These are phyloP conservation scores for Candida pini DNA, from an alignment of 805 yeast genomes.

Conservation along the genomic window DNA sequence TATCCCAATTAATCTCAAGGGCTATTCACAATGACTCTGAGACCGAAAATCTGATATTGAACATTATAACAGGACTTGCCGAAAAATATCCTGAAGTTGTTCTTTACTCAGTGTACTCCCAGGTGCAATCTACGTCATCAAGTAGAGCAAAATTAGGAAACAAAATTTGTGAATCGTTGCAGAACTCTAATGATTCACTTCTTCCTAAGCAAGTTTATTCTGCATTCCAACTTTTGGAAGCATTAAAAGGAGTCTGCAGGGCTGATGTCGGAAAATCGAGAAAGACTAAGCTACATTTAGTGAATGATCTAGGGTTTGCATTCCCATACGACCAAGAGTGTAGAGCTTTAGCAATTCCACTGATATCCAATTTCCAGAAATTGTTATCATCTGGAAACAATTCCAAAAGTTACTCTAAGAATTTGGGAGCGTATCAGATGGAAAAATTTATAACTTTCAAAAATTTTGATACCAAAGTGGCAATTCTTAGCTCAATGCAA, in stretches of 20 bases:
- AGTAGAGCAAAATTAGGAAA: slow-evolving; percentile 43
- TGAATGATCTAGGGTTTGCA: slow-evolving; percentile 36
- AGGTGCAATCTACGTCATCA: slow-evolving; percentile 50
- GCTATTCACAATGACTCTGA: slow-evolving; percentile 55
- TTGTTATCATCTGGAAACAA: slow-evolving; percentile 49
- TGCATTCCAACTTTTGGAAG: slow-evolving; percentile 34
- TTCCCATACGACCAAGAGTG: slow-evolving; percentile 25
- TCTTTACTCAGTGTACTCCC: slow-evolving; percentile 78
- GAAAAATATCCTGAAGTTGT: slow-evolving; percentile 72
- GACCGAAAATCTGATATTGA: slow-evolving; percentile 49
- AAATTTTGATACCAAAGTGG: slow-evolving; percentile 61
- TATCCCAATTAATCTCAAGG: slow-evolving; percentile 83
- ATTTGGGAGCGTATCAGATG: slow-evolving; percentile 8
- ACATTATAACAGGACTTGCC: slow-evolving; percentile 54
- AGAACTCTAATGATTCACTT: slow-evolving; percentile 10
- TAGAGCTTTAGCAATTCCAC: slow-evolving; percentile 62
- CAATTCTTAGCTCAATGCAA: slow-evolving; percentile 75
- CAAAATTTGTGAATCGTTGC: slow-evolving; percentile 34
- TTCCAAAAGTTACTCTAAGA: slow-evolving; percentile 31
- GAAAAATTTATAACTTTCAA: slow-evolving; percentile 44
- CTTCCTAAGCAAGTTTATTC: slow-evolving; percentile 20
- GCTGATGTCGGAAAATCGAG: slow-evolving; percentile 31
- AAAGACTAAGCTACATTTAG: slow-evolving; percentile 32
- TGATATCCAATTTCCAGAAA: slow-evolving; percentile 61
- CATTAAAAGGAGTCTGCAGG: slow-evolving; percentile 39